These are phyloP conservation scores for Globisporangium emineosum DNA, from an alignment of 352 stramenopile species.

Conservation along the genomic window DNA sequence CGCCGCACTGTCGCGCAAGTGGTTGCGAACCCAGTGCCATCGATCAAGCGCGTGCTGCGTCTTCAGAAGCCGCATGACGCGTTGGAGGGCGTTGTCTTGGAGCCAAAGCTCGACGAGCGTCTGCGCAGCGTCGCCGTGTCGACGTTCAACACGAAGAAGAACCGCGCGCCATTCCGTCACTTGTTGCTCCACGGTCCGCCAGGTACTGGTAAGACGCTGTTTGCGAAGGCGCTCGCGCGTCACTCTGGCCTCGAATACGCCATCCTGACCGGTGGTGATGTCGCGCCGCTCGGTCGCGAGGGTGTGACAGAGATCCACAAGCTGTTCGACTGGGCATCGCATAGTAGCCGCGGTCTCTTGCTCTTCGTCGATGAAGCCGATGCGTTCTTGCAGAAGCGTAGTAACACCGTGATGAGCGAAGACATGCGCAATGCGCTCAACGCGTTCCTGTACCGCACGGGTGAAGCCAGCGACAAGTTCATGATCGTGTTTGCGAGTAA, in stretches of 20 bases:
- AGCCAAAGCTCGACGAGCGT: constrained; percentile 92
- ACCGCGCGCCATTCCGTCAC: constrained; percentile 97
- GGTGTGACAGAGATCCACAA: constrained; percentile 99
- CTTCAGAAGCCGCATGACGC: constrained; percentile 90
- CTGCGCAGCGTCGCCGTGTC: constrained; percentile 94
- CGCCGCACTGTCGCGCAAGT: constrained; percentile 83
- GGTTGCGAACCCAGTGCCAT: constrained; percentile 82
- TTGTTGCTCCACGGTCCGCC: constrained; percentile 97
- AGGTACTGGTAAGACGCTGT: constrained; percentile 99
- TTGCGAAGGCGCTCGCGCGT: constrained; percentile 95
- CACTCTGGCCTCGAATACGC: constrained; percentile 98
- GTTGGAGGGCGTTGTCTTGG: constrained; percentile 95
- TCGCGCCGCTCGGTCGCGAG: constrained; percentile 96
- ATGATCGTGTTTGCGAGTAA: constrained; percentile 99
- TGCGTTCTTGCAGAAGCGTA: constrained; percentile 98
- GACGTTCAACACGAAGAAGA: constrained; percentile 98
- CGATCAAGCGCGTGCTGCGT: constrained; percentile 86
- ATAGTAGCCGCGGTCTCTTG: constrained; percentile 92
- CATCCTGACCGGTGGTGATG: constrained; percentile 98
- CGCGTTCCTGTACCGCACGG: constrained; percentile 98
- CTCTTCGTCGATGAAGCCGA: constrained; percentile 99
- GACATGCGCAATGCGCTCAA: constrained; percentile 99
- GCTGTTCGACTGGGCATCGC: constrained; percentile 99
- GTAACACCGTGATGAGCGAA: constrained; percentile 92
- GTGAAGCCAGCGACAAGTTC: constrained; percentile 97